Conservation (phyloP, 306 rosid genomes). For the Phaseolus lunatus region DNA sequence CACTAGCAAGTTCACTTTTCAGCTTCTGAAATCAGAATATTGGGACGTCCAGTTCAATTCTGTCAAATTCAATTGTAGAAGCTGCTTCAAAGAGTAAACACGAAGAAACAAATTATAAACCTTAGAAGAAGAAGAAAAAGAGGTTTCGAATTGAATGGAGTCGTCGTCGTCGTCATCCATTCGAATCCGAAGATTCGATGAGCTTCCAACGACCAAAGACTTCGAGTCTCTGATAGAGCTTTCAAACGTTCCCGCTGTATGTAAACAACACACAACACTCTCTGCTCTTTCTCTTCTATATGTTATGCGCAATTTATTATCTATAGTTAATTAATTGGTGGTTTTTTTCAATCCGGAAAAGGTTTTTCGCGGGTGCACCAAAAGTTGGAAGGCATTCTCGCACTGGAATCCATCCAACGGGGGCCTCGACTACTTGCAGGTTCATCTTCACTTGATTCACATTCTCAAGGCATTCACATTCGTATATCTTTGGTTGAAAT, state of each 20-base stretch:
- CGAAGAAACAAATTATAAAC: not conserved
- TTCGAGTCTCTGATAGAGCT: constrained; percentile 49
- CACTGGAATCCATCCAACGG: constrained; percentile 75
- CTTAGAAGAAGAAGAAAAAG: not conserved
- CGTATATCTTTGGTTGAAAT: constrained; percentile 17
- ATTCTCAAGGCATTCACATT: no score
- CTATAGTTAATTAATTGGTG: not conserved
- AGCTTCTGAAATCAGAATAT: not conserved
- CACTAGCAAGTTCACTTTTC: not conserved
- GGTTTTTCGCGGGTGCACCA: constrained; percentile 76
- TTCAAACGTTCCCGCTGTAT: constrained; percentile 51
- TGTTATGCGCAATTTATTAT: not conserved
- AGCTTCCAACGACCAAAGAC: constrained; percentile 54
- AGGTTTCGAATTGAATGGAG: constrained; percentile 46
- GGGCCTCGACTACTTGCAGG: constrained; percentile 89
- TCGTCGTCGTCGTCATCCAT: constrained; percentile 38
- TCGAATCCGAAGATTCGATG: constrained; percentile 58
- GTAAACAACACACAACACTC: constrained; percentile 26
- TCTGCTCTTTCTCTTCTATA: not conserved
- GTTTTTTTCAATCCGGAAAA: constrained; percentile 10
- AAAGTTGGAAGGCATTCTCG: constrained; percentile 68
- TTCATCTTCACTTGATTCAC: constrained; percentile 36
- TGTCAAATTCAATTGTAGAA: no score
- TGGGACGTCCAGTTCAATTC: not conserved
- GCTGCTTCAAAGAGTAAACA: not conserved